Conservation (phyloP, 2,329 filamentous ascomycete genomes). For the Colletotrichum abscissum region DNA sequence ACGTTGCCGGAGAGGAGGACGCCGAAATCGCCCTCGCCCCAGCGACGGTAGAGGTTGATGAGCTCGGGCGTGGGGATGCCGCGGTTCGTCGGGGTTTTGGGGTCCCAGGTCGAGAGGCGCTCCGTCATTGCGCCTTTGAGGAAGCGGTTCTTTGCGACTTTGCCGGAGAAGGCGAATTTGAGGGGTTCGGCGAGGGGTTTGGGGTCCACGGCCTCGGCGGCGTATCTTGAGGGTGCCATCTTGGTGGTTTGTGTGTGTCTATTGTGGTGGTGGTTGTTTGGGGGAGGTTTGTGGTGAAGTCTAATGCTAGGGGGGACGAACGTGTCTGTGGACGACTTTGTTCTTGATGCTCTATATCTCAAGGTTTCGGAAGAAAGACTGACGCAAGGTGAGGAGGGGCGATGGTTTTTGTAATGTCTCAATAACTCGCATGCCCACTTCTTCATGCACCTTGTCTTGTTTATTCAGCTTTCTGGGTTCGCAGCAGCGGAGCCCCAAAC, state of each 20-base stretch:
- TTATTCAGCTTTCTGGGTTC: neutral
- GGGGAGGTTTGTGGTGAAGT: neutral
- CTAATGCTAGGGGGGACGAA: neutral
- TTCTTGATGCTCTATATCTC: neutral
- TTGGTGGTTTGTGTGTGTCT: neutral
- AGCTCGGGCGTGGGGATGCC: conserved; percentile 52
- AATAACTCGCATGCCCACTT: neutral
- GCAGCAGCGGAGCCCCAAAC: neutral
- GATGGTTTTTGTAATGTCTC: neutral
- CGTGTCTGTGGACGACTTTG: neutral
- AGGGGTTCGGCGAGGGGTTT: conserved; percentile 55
- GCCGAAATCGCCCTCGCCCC: conserved; percentile 65
- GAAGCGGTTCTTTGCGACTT: conserved; percentile 71
- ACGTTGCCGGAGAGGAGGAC: conserved; percentile 70
- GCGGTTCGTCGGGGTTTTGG: conserved; percentile 60
- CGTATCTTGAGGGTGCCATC: conserved; percentile 23
- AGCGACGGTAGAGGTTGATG: conserved; percentile 66
- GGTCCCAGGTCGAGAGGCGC: conserved; percentile 69
- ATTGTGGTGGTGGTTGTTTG: neutral
- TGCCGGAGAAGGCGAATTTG: conserved; percentile 61
- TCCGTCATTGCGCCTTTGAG: conserved; percentile 77
- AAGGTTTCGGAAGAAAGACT: too few relatives aligned
- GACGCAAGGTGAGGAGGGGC: neutral
- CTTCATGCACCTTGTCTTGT: neutral
- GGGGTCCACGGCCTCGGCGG: conserved; percentile 22